Evolutionary conservation across 2,329 filamentous ascomycete species (phyloP).

Genomic region (Stagonosporopsis chrysanthemi): DNA sequence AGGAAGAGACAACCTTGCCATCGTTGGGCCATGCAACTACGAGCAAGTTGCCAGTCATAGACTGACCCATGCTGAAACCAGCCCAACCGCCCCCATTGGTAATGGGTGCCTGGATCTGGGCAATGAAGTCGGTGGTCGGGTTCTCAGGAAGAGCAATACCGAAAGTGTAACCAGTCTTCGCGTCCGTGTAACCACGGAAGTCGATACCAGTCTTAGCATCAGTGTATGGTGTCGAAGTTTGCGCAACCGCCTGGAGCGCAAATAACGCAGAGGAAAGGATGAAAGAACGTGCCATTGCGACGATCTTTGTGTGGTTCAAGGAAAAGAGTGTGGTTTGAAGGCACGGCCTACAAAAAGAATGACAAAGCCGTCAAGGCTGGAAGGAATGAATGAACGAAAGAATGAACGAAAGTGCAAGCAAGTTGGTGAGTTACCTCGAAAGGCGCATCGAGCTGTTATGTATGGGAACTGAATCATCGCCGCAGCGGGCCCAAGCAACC

Average conservation of each 20-base stretch:
- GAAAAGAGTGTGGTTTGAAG: slow-evolving; percentile 28
- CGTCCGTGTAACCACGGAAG: slow-evolving; percentile 43
- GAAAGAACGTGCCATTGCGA: slow-evolving; percentile 40
- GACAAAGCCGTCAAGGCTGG: slow-evolving; percentile 45
- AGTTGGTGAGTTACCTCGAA: slow-evolving; percentile 12
- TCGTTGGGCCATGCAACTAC: slow-evolving; percentile 63
- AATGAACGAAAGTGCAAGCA: slow-evolving; percentile 22
- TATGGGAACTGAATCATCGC: slow-evolving; percentile 13
- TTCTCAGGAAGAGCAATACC: slow-evolving; percentile 61
- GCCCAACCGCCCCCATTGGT: slow-evolving; percentile 59
- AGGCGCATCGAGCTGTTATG: slow-evolving; percentile 21
- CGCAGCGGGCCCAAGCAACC: slow-evolving; percentile 25
- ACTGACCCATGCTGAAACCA: slow-evolving; percentile 58
- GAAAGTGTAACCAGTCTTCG: slow-evolving; percentile 54
- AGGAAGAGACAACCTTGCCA: slow-evolving; percentile 56
- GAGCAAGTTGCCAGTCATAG: slow-evolving; percentile 60
- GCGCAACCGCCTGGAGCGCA: slow-evolving; percentile 36
- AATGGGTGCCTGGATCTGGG: slow-evolving; percentile 57
- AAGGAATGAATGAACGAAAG: slow-evolving; percentile 28
- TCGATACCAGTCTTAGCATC: slow-evolving; percentile 45
- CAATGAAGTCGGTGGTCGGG: slow-evolving; percentile 61
- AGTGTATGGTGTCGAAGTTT: slow-evolving; percentile 37
- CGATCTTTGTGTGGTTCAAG: slow-evolving; percentile 11
- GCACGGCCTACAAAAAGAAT: slow-evolving; percentile 38
- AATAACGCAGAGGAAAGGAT: slow-evolving; percentile 37